phyloP scores from a whole-genome alignment of 1,284 basidiomycete species.

The Lignosus rhinocerotis region DNA sequence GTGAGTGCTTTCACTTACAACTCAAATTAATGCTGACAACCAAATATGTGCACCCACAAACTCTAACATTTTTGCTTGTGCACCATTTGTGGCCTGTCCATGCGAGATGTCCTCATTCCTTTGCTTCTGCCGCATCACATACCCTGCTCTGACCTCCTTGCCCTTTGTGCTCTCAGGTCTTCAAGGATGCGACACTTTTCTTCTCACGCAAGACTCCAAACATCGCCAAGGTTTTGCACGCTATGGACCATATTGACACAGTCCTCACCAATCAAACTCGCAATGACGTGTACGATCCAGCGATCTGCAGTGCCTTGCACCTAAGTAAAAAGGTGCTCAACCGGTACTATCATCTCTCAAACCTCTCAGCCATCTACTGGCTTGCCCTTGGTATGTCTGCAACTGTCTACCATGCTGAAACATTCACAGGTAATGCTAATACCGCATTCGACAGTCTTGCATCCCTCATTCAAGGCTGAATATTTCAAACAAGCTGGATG shows the following conservation, averaged over 20 bases:
- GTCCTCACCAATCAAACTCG: conserved; percentile 9
- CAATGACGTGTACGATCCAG: neutral
- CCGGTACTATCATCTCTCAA: neutral
- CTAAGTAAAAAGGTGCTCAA: neutral
- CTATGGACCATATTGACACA: conserved; percentile 29
- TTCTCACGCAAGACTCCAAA: conserved; percentile 30
- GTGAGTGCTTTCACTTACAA: neutral
- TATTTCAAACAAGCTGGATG: neutral
- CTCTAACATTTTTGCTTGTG: neutral
- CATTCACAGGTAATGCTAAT: neutral
- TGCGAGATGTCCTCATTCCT: no score
- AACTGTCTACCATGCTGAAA: neutral
- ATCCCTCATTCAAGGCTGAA: neutral
- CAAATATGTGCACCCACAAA: neutral
- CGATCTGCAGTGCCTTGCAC: conserved; percentile 5
- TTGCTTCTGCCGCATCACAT: neutral
- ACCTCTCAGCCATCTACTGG: neutral
- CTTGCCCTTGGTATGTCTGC: neutral
- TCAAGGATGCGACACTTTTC: conserved; percentile 32
- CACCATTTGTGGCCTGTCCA: neutral
- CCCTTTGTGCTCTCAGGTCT: conserved; percentile 10
- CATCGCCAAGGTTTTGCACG: conserved; percentile 31
- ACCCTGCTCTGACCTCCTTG: neutral
- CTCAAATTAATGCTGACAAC: neutral
- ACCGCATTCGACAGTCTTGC: neutral